Base-by-base conservation (phyloP, 306 rosid genomes). In the Echinosophora koreensis region DNA sequence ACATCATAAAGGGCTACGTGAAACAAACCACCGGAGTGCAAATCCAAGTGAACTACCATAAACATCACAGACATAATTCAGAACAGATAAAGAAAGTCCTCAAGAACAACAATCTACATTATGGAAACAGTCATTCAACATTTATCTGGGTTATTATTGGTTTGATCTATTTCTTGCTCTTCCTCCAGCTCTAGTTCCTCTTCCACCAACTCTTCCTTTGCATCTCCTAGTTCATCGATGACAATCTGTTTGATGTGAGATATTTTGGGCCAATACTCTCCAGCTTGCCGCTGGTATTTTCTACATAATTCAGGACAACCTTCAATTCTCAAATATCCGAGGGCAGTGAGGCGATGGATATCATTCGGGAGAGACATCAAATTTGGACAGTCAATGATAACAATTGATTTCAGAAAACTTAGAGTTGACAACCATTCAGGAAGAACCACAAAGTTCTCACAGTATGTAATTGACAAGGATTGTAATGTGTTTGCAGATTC, bases 351-450 rank as follows among this genome's bases (percentile, higher is more conserved):
- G n/a, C 2, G 6, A 1, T 60, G 15, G 12, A 51, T 22, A 17
- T 69, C 44, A 4, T 49, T 11, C 0, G 77, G 73, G 1, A 79
- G 38, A 54, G 52, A 71, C n/a, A 15, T 2, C 71, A 77, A 6
- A 6, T 71, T 3, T 6, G 12, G 41, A 54, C 79, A 77, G 0
- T 6, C 0, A 0, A 0, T 0, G 27, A 82, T 44, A 5, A 0
- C 0, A 11, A 71, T 38, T 41, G 1, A 22, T 22, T 5, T 6
- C 82, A 71, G 5, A 12, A 3, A 10, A 44, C 1, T 10, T 4
- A 9, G 3, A 44, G 4, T 10, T 44, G 50, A 44, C 3, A 44
- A 0, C 50, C 50, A 44, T 3, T 10, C 5, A 11, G n/a, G 50
- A 11, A 11, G n/a, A 0, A 44, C 14, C 50, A 10, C 14, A 11